These are phyloP conservation scores for Paulownia fortunei DNA, from an alignment of 257 asterid genomes.

Conservation along the genomic window DNA sequence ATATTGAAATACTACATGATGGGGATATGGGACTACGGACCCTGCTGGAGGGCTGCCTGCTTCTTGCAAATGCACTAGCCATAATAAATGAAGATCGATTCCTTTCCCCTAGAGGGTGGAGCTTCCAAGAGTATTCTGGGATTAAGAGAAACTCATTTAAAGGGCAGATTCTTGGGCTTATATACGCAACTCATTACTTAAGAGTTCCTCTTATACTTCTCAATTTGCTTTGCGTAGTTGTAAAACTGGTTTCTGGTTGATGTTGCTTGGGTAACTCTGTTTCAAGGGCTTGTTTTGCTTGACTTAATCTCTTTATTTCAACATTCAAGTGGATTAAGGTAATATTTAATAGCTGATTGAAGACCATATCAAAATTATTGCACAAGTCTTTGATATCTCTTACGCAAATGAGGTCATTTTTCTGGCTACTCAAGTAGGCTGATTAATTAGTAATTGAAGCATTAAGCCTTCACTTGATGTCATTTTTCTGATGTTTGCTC, in stretches of 20 bases:
- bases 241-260: conserved; percentile 89
- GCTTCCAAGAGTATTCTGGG: conserved; percentile 94
- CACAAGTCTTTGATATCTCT: not conserved
- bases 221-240: conserved; percentile 76
- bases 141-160: conserved; percentile 79
- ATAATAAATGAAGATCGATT: conserved; percentile 93
- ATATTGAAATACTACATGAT: conserved; percentile 23
- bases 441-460: not conserved
- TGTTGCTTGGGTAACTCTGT: conserved; percentile 27
- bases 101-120: conserved; percentile 95
- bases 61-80: conserved; percentile 91
- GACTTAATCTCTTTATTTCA: conserved; percentile 23
- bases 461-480: not conserved
- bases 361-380: not conserved
- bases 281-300: conserved; percentile 29
- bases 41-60: conserved; percentile 85
- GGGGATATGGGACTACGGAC: conserved; percentile 95
- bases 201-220: conserved; percentile 83
- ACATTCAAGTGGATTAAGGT: not conserved
- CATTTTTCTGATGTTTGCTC: not conserved
- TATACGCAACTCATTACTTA: conserved; percentile 81
- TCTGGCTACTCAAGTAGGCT: not conserved
- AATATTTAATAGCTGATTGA: not conserved
- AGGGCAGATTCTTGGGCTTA: conserved; percentile 92
- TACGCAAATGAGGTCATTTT: not conserved